Evolutionary conservation across 2,329 filamentous ascomycete genomes (phyloP), one percentile per base, ranked within the genome.

Genomic region (Aspergillus unguis): DNA sequence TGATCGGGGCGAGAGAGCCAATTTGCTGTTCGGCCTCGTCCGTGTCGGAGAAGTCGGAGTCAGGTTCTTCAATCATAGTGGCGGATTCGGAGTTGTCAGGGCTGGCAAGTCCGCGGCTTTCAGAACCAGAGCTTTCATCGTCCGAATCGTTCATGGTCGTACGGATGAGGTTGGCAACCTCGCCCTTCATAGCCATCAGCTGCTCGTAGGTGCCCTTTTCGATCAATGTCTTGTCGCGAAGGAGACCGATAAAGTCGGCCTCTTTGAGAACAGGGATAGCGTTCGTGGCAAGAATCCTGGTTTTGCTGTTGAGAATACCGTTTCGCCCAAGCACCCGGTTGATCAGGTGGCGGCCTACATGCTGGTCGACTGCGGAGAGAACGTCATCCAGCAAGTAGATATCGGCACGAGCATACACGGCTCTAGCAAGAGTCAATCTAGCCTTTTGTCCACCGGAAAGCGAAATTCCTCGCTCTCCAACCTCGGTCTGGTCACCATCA

Each of bases 381-480:
- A 92, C 88, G 68, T 99, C 94, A 62, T 99, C 94, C 8, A 99
- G 80, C 9, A 99, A 80, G 66, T 97, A 97, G 45, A 99, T 85
- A 69, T 99, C 95, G n/a, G 94, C 91, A 61, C 94, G 84, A 47
- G 95, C 92, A 67, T 99, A 99, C 1, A 99, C 94, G 29, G 95
- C 92, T 69, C 94, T 84, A 37, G 94, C 94, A 50, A 99, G 79
- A 10, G 91, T 92, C 55, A 99, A 80, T 57, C 94, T 88, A 50
- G 94, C 92, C 75, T 96, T 99, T 69, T 99, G 94, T 5, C 95
- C 94, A 60, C 92, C 92, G 58, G 92, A 96, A 26, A 99, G 77
- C 2, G 92, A 97, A 53, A 99, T 99, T 37, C 94, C 94, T 58
- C 94, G 86, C 75, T 99, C 95, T 53, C 94, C 94, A 35, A 99